These are phyloP conservation scores for Coriaria nepalensis DNA, from an alignment of 306 rosid genomes.

Conservation along the genomic window DNA sequence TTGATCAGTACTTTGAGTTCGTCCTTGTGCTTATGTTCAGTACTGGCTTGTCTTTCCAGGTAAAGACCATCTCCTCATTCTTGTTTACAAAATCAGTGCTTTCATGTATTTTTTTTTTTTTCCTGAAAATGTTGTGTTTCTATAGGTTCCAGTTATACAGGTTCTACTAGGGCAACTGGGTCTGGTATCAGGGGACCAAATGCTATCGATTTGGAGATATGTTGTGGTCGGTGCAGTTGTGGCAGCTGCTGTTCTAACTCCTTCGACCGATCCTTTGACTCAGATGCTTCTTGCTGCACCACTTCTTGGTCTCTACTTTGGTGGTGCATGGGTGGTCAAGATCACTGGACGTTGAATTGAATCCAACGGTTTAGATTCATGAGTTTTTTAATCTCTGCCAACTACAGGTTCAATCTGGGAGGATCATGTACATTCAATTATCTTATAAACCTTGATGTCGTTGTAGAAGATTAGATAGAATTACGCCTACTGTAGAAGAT, in stretches of 20 bases:
- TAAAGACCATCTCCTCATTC: slow-evolving; percentile 15
- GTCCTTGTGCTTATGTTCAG: slow-evolving; percentile 96
- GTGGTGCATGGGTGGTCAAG: slow-evolving; percentile 94
- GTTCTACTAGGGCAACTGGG: slow-evolving; percentile 77
- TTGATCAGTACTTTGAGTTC: slow-evolving; percentile 93
- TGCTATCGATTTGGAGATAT: slow-evolving; percentile 95
- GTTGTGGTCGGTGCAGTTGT: slow-evolving; percentile 93
- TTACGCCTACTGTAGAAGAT: too few relatives aligned
- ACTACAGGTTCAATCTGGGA: neutral
- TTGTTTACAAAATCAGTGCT: neutral
- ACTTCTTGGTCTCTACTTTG: slow-evolving; percentile 69
- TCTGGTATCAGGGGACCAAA: slow-evolving; percentile 74
- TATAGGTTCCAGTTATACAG: slow-evolving; percentile 80
- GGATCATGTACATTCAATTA: slow-evolving; percentile 29
- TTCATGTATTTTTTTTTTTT: neutral
- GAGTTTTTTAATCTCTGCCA: neutral
- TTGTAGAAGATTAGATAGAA: neutral
- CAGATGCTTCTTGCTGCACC: slow-evolving; percentile 82
- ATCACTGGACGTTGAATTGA: slow-evolving; percentile 46
- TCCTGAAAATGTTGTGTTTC: slow-evolving; percentile 10
- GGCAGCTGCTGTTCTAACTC: slow-evolving; percentile 75
- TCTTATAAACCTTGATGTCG: neutral
- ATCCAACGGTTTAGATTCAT: neutral
- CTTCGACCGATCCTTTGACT: slow-evolving; percentile 87
- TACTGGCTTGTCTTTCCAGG: slow-evolving; percentile 99